phyloP scores from a whole-genome alignment of 73 alveolate species.

The Symbiodinium pilosum region DNA sequence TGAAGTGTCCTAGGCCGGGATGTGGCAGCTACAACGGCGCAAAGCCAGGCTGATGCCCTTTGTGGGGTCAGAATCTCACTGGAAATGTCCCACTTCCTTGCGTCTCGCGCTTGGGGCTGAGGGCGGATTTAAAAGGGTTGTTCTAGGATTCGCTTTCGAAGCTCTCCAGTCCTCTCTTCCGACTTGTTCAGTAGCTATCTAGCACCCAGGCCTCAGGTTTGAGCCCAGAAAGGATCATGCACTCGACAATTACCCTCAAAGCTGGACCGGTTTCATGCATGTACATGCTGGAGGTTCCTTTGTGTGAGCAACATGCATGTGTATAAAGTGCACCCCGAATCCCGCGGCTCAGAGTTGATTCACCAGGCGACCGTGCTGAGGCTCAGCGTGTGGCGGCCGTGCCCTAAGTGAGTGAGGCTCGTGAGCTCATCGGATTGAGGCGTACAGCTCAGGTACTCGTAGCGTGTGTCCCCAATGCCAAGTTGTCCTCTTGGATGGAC shows the following conservation, averaged over 20 bases:
- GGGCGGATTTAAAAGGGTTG: not conserved
- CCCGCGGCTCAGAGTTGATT: not conserved
- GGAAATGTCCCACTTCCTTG: too few species aligned
- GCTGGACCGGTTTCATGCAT: not conserved
- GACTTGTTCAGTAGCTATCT: not conserved
- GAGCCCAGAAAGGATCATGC: not conserved
- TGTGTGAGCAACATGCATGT: not conserved
- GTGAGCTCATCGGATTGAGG: too few species aligned
- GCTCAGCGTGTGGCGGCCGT: not conserved
- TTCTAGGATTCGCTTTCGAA: not conserved
- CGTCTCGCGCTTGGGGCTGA: not conserved
- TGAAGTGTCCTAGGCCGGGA: not conserved
- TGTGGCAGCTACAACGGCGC: not conserved
- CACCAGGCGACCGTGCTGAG: not conserved
- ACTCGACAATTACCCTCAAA: not conserved
- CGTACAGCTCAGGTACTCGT: too few species aligned
- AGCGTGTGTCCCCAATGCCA: not conserved
- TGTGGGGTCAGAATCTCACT: too few species aligned
- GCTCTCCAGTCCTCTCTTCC: not conserved
- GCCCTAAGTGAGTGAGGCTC: not conserved
- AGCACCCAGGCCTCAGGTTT: not conserved
- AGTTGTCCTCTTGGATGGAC: not conserved
- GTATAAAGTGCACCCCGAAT: not conserved
- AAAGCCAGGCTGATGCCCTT: slow-evolving; percentile 9
- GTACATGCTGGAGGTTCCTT: not conserved